A percentile compares a stretch with the other conserved stretches of the same genome.
Conservation (phyloP, 257 asterid species). For the Scutellaria baicalensis region DNA sequence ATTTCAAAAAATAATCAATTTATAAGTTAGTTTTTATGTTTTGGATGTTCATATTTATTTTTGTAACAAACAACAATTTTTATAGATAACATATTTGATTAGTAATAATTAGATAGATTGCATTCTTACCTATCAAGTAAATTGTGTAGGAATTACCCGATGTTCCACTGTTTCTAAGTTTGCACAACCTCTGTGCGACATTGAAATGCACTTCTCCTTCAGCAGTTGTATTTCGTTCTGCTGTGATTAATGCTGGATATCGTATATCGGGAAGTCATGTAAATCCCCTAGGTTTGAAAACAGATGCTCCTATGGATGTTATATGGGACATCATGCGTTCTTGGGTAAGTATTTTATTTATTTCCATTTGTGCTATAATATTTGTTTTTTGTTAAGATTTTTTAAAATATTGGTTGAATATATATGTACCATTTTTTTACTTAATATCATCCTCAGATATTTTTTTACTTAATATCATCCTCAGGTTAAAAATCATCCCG, state of each 20-base stretch:
- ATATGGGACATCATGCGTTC: constrained; percentile 99
- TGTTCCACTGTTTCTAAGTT: constrained; percentile 84
- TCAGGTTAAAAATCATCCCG: constrained; percentile 88
- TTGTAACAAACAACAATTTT: not conserved
- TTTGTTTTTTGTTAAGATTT: too few relatives aligned
- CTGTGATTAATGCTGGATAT: constrained; percentile 94
- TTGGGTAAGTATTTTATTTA: constrained; percentile 54
- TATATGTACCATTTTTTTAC: too few relatives aligned
- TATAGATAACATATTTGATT: not conserved
- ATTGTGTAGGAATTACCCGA: constrained; percentile 78
- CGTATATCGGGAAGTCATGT: constrained; percentile 94
- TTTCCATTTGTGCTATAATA: not conserved
- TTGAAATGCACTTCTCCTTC: constrained; percentile 95
- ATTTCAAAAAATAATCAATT: too few relatives aligned
- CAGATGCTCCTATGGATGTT: constrained; percentile 97
- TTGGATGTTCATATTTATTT: not conserved
- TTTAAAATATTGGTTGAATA: too few relatives aligned
- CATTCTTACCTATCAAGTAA: not conserved
- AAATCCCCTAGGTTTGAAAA: constrained; percentile 79
- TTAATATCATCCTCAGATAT: too few relatives aligned
- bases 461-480: not conserved
- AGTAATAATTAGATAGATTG: not conserved
- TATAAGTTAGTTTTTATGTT: too few relatives aligned
- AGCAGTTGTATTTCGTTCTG: constrained; percentile 89
- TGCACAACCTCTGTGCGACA: constrained; percentile 88